Percentiles rank a stretch among this genome's conserved stretches.
These are phyloP conservation scores for Termitomyces sp. DNA, from an alignment of 768 basidiomycete species.

Conservation along the genomic window DNA sequence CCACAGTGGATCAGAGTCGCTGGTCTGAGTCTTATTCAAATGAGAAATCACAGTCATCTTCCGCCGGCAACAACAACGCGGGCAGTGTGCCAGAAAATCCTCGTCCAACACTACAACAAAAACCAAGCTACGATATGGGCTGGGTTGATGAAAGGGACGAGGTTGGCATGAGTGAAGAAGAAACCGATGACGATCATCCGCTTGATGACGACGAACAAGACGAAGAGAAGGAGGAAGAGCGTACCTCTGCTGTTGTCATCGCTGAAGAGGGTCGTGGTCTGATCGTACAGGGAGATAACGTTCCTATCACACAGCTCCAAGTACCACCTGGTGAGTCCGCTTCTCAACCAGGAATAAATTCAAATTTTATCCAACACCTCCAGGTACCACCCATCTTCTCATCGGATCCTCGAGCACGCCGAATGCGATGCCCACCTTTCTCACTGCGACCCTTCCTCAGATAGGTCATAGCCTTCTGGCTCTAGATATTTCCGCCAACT, in stretches of 20 bases:
- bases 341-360: background rate
- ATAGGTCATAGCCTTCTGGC: constrained; percentile 81
- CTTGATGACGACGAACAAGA: constrained; percentile 43
- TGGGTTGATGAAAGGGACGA: constrained; percentile 69
- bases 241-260: constrained; percentile 73
- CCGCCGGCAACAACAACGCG: constrained; percentile 45
- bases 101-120: constrained; percentile 47
- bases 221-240: constrained; percentile 58
- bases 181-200: constrained; percentile 35
- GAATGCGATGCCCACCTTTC: constrained; percentile 73
- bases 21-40: constrained; percentile 76
- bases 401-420: constrained; percentile 80
- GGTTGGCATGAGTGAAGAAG: constrained; percentile 29
- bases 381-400: constrained; percentile 93
- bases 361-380: constrained; percentile 7
- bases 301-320: constrained; percentile 58
- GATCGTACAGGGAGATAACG: constrained; percentile 70
- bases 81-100: constrained; percentile 39
- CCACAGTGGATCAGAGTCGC: constrained; percentile 58
- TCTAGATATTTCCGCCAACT: constrained; percentile 90
- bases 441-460: constrained; percentile 65
- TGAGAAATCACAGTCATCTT: constrained; percentile 69
- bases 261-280: constrained; percentile 85
- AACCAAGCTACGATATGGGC: constrained; percentile 72
- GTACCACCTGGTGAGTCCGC: constrained; percentile 65